Evolutionary conservation across 331 rosid genomes (phyloP), one percentile per base, ranked within the genome.

Genomic region (Cydonia oblonga): DNA sequence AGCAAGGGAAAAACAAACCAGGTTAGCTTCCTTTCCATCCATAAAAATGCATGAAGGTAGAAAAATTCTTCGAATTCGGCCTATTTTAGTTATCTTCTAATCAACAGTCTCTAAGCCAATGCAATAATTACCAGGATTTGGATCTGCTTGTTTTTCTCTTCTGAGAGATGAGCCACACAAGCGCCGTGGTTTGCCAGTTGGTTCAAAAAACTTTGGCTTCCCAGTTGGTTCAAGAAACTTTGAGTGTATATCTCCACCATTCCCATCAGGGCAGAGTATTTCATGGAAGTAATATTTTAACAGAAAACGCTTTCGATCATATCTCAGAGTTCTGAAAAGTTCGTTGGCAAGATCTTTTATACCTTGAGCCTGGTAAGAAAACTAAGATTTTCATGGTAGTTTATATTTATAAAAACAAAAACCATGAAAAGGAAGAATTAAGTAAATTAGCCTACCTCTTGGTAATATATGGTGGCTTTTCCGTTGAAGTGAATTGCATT

Each of bases 401-500:
- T 70, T 49, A 49, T 49, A 16, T 49, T 49, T 49, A 49, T 7
- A 16, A 49, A 49, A 35, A 35, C 8, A 35, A 38, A 9, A 38
- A 3, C 20, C 9, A 32, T 13, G 73, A 19, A 22, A 26, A 52
- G 1, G 15, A 52, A 30, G n/a, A 69, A 49, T 1, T 18, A 60
- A 26, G 26, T 33, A 71, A 66, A 74, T 20, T 64, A 19, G 38
- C 83, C 57, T 77, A 85, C 92, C 92, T 76, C 84, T 77, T 62
- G 66, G 74, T 87, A 66, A 28, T 67, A 40, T 42, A 56, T 26
- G 63, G 92, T 64, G 56, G 69, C 72, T 54, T 56, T 11, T 56
- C 7, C 78, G 74, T 83, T 76, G 22, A 46, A 75, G 44, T 6
- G 79, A 82, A 77, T 70, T 4, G 89, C 90, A 57, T 85, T 87